These are phyloP conservation scores for Jaltomata sinuosa DNA, from an alignment of 257 asterid species.

Conservation along the genomic window DNA sequence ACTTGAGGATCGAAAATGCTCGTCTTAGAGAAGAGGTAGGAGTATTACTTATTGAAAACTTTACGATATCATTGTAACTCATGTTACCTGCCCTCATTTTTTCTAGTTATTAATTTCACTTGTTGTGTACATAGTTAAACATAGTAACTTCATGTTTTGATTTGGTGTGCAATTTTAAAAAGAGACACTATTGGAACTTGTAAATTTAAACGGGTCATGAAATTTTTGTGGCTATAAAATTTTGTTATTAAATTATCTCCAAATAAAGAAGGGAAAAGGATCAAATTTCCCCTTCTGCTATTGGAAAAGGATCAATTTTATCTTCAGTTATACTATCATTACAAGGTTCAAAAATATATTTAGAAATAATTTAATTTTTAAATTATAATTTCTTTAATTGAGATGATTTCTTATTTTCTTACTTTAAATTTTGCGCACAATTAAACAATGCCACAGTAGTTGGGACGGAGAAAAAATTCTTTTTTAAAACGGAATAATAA, in stretches of 20 bases:
- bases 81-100: neutral
- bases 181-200: neutral
- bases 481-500: neutral
- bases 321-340: too few species aligned
- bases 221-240: neutral
- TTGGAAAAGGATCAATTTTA: too few species aligned
- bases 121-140: neutral
- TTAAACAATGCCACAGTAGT: neutral
- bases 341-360: neutral
- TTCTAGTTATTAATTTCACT: neutral
- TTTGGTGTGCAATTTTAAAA: neutral
- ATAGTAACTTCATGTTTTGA: too few species aligned
- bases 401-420: neutral
- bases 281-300: neutral
- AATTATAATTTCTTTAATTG: neutral
- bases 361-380: neutral
- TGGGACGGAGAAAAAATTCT: neutral
- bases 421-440: neutral
- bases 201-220: neutral
- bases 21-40: constrained; percentile 68
- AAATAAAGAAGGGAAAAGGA: neutral
- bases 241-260: neutral
- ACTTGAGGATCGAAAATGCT: constrained; percentile 66
- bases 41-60: neutral
- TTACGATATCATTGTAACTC: neutral